Evolutionary conservation across 352 stramenopile genomes (phyloP).

Genomic region (Globisporangium spiculum): DNA sequence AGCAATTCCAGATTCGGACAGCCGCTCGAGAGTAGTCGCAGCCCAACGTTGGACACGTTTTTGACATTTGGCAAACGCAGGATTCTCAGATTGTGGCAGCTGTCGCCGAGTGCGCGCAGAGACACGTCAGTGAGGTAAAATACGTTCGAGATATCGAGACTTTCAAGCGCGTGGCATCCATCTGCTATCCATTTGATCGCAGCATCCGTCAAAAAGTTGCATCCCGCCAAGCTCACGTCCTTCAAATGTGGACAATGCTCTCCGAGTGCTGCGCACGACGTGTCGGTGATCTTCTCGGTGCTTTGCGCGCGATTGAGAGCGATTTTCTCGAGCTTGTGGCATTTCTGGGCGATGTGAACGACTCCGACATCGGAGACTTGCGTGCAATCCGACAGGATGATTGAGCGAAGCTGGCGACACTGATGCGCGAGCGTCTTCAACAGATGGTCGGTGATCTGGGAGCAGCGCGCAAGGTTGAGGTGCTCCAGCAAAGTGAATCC

Average conservation of each 20-base stretch:
- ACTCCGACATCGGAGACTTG: constrained; percentile 85
- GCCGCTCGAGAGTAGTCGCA: constrained; percentile 80
- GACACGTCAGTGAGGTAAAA: constrained; percentile 84
- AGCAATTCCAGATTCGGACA: constrained; percentile 79
- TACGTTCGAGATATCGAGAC: constrained; percentile 80
- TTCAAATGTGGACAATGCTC: constrained; percentile 51
- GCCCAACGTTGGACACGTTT: constrained; percentile 77
- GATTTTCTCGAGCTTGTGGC: constrained; percentile 67
- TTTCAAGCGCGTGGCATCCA: constrained; percentile 69
- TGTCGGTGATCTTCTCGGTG: constrained; percentile 86
- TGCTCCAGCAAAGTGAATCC: constrained; percentile 44
- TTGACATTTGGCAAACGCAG: constrained; percentile 65
- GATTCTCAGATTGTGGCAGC: constrained; percentile 31
- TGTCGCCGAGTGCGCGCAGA: constrained; percentile 43
- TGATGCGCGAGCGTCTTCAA: constrained; percentile 78
- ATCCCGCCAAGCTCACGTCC: constrained; percentile 78
- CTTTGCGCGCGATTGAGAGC: constrained; percentile 54
- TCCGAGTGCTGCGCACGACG: constrained; percentile 76
- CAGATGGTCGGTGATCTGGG: constrained; percentile 81
- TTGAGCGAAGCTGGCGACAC: constrained; percentile 53
- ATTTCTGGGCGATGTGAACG: constrained; percentile 77
- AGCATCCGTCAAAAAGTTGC: constrained; percentile 87
- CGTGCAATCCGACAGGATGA: constrained; percentile 79
- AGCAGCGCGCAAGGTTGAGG: constrained; percentile 70
- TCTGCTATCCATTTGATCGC: constrained; percentile 87